These are phyloP conservation scores for Lyophyllum decastes DNA, from an alignment of 768 basidiomycete genomes.

Conservation along the genomic window DNA sequence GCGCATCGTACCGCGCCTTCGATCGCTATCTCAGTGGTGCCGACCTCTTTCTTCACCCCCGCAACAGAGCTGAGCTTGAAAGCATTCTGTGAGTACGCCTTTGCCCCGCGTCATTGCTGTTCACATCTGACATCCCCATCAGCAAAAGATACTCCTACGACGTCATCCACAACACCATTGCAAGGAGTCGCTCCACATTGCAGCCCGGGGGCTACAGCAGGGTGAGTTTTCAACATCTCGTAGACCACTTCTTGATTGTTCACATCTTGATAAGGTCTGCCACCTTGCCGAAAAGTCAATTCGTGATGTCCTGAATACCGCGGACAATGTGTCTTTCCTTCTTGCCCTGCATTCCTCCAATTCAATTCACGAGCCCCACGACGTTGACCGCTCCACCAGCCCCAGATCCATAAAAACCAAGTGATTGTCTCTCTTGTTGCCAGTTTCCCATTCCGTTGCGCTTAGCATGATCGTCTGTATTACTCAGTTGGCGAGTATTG, in stretches of 20 bases:
- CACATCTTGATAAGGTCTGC: slow-evolving; percentile 50
- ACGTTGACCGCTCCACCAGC: slow-evolving; percentile 28
- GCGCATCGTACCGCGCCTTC: slow-evolving; percentile 81
- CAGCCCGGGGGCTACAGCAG: slow-evolving; percentile 54
- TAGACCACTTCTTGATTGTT: not conserved
- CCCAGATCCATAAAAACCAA: slow-evolving; percentile 45
- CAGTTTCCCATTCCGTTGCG: slow-evolving; percentile 5
- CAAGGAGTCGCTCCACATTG: slow-evolving; percentile 64
- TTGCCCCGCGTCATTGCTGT: not conserved
- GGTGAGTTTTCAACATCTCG: slow-evolving; percentile 28
- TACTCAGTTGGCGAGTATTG: slow-evolving; percentile 11
- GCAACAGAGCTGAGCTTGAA: slow-evolving; percentile 65
- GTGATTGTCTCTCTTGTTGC: slow-evolving; percentile 17
- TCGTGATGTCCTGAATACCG: slow-evolving; percentile 63
- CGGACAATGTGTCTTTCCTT: slow-evolving; percentile 65
- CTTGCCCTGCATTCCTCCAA: slow-evolving; percentile 59
- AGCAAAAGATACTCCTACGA: slow-evolving; percentile 80
- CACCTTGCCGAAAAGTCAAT: slow-evolving; percentile 74
- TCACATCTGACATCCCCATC: slow-evolving; percentile 11
- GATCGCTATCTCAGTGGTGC: slow-evolving; percentile 70
- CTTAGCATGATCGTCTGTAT: slow-evolving; percentile 15
- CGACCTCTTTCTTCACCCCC: slow-evolving; percentile 72
- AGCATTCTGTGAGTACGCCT: slow-evolving; percentile 59
- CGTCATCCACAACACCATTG: slow-evolving; percentile 79
- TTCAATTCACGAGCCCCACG: slow-evolving; percentile 28